These are phyloP conservation scores for Kandelia obovata DNA, from an alignment of 345 rosid genomes.

Conservation along the genomic window DNA sequence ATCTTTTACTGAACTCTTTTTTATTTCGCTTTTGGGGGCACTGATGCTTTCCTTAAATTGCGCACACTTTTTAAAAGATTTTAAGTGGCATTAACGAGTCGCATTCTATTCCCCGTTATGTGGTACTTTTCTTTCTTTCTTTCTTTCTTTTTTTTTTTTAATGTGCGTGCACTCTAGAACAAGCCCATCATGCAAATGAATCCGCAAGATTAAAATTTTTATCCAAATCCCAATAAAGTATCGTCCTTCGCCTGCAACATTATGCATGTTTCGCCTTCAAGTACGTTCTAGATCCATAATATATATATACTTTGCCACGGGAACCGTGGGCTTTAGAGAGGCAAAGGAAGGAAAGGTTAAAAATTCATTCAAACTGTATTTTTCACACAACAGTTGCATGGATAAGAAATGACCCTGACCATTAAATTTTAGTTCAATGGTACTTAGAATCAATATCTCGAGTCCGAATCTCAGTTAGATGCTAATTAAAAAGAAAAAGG, in stretches of 20 bases:
- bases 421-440: too few species aligned
- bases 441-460: too few species aligned
- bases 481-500: too few species aligned
- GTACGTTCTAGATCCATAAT: not conserved
- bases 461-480: too few species aligned
- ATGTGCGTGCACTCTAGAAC: not conserved
- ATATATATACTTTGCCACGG: too few species aligned
- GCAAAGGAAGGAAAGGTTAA: too few species aligned
- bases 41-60: slow-evolving; percentile 32
- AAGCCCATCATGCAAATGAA: slow-evolving; percentile 1
- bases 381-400: too few species aligned
- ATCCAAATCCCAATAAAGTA: slow-evolving; percentile 20
- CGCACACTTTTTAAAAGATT: slow-evolving; percentile 24
- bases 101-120: not conserved
- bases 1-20: not conserved
- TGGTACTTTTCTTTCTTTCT: not conserved
- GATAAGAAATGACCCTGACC: too few species aligned
- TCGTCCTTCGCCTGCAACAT: not conserved
- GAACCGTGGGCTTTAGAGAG: too few species aligned
- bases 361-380: too few species aligned
- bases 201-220: not conserved
- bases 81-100: slow-evolving; percentile 20
- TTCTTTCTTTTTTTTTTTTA: not conserved
- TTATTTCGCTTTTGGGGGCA: slow-evolving; percentile 22
- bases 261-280: not conserved